phyloP scores from a whole-genome alignment of 371 early-diverging fungal genomes.

The Choanephora cucurbitarum region DNA sequence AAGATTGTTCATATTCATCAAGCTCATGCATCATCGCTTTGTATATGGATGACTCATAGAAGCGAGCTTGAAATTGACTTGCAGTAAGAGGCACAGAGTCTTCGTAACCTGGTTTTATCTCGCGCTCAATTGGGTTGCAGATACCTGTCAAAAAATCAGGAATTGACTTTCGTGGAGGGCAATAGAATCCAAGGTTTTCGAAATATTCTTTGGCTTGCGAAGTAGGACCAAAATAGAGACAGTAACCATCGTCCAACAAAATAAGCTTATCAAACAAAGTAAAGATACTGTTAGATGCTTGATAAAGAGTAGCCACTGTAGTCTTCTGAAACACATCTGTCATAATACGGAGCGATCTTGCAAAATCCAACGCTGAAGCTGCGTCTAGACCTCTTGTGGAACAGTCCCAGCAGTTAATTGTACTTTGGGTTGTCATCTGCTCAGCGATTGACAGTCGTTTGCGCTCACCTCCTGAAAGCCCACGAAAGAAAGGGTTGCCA shows the following conservation, averaged over 20 bases:
- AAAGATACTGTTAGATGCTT: conserved; percentile 75
- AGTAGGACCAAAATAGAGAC: conserved; percentile 76
- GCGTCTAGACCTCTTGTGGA: conserved; percentile 90
- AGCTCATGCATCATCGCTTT: conserved; percentile 36
- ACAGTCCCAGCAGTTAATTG: conserved; percentile 82
- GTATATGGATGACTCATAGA: conserved; percentile 41
- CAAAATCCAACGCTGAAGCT: conserved; percentile 80
- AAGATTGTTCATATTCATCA: conserved; percentile 36
- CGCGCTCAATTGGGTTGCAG: conserved; percentile 64
- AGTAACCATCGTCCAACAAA: conserved; percentile 70
- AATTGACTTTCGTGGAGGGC: conserved; percentile 72
- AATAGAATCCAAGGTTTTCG: conserved; percentile 63
- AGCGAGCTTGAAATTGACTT: conserved; percentile 50
- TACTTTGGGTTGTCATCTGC: conserved; percentile 77
- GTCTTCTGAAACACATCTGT: conserved; percentile 65
- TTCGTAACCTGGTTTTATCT: conserved; percentile 55
- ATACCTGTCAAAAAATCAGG: conserved; percentile 78
- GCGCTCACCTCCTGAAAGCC: conserved; percentile 83
- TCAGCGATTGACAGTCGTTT: conserved; percentile 87
- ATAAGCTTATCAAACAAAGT: conserved; percentile 75
- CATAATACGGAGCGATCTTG: conserved; percentile 66
- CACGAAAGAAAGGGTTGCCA: conserved; percentile 80
- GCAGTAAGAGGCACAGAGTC: conserved; percentile 45
- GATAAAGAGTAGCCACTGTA: conserved; percentile 65
- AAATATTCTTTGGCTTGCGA: conserved; percentile 66